Conservation (phyloP, 2,329 filamentous ascomycete species). For the Hymenoscyphus albidus region DNA sequence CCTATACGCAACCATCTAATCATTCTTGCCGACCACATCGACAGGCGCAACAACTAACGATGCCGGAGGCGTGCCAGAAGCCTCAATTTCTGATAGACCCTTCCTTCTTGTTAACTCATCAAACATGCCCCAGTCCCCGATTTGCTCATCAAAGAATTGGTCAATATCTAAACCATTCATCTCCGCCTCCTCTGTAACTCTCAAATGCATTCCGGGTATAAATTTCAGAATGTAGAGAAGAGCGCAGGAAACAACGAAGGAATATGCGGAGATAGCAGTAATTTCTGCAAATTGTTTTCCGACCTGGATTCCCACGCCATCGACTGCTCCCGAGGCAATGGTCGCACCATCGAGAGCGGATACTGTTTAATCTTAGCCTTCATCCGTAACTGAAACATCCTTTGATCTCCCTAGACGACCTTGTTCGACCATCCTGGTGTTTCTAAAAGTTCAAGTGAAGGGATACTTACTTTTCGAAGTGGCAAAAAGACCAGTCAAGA, state of each 20-base stretch:
- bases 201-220: slow-evolving; percentile 54
- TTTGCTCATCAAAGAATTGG: slow-evolving; percentile 45
- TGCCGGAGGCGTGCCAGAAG: slow-evolving; percentile 19
- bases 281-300: slow-evolving; percentile 55
- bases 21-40: slow-evolving; percentile 20
- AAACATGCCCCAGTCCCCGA: slow-evolving; percentile 37
- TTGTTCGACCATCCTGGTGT: neutral
- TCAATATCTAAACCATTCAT: slow-evolving; percentile 48
- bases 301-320: slow-evolving; percentile 51
- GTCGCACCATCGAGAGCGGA: slow-evolving; percentile 50
- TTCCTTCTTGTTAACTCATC: slow-evolving; percentile 26
- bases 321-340: slow-evolving; percentile 42
- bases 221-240: slow-evolving; percentile 54
- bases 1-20: neutral
- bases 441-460: neutral
- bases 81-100: slow-evolving; percentile 15
- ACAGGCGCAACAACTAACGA: slow-evolving; percentile 15
- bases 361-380: slow-evolving; percentile 35
- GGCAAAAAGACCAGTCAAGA: slow-evolving; percentile 56
- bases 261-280: slow-evolving; percentile 51
- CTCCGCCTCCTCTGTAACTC: slow-evolving; percentile 53
- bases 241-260: slow-evolving; percentile 49
- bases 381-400: neutral
- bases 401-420: neutral
- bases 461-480: slow-evolving; percentile 33